Evolutionary conservation across 257 asterid genomes (phyloP).

Genomic region (Solanum chmielewskii): DNA sequence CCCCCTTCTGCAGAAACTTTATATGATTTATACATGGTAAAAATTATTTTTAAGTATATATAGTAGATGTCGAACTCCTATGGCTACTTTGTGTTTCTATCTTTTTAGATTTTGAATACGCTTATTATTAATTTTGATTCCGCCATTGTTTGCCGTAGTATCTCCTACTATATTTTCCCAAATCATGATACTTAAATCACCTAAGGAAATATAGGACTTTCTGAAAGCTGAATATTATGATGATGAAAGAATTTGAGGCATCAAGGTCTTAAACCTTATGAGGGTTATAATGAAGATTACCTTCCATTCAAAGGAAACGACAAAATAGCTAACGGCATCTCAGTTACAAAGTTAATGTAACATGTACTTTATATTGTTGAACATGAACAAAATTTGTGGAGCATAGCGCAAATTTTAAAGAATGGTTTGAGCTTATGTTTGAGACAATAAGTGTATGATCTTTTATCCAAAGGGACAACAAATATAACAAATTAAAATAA

Average conservation of each 20-base stretch:
- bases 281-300: not conserved
- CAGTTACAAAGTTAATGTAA: not conserved
- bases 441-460: not conserved
- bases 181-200: not conserved
- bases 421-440: not conserved
- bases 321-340: not conserved
- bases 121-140: too few species aligned
- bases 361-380: too few species aligned
- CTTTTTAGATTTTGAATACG: too few species aligned
- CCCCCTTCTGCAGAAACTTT: too few species aligned
- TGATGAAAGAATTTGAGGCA: not conserved
- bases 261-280: not conserved
- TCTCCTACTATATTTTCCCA: too few species aligned
- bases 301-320: not conserved
- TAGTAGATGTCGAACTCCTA: too few species aligned
- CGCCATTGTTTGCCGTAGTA: too few species aligned
- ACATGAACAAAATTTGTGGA: not conserved
- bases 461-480: not conserved
- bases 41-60: too few species aligned
- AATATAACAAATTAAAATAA: too few species aligned
- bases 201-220: not conserved
- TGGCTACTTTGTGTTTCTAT: too few species aligned
- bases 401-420: not conserved
- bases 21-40: too few species aligned
- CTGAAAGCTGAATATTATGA: too few species aligned